phyloP scores from a whole-genome alignment of 768 basidiomycete species.

The Lepiota subincarnata region DNA sequence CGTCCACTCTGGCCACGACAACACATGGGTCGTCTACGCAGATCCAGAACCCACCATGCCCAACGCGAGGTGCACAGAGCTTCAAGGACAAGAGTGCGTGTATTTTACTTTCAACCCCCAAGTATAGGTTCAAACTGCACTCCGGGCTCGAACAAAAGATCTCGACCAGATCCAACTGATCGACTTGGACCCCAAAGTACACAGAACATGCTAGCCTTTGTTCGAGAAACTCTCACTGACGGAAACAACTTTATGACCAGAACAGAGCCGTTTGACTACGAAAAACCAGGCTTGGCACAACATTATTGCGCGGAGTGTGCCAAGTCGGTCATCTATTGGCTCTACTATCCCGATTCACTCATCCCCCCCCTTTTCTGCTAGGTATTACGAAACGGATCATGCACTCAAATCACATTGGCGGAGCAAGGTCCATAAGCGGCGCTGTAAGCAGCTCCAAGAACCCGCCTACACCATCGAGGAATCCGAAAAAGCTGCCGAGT shows the following conservation, averaged over 20 bases:
- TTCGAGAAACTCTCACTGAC: background rate
- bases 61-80: slow-evolving; percentile 86
- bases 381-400: slow-evolving; percentile 80
- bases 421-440: slow-evolving; percentile 88
- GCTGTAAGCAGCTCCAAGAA: slow-evolving; percentile 75
- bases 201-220: background rate
- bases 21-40: slow-evolving; percentile 74
- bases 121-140: background rate
- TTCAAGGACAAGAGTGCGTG: slow-evolving; percentile 70
- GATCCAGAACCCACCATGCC: slow-evolving; percentile 82
- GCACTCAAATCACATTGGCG: slow-evolving; percentile 83
- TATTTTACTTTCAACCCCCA: background rate
- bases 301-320: slow-evolving; percentile 98
- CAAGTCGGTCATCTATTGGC: slow-evolving; percentile 49
- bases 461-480: slow-evolving; percentile 94
- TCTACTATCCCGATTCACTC: background rate
- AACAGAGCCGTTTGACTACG: slow-evolving; percentile 79
- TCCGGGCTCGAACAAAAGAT: slow-evolving; percentile 72
- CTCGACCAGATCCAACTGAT: slow-evolving; percentile 91
- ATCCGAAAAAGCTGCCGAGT: slow-evolving; percentile 82
- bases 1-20: slow-evolving; percentile 48
- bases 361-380: slow-evolving; percentile 22
- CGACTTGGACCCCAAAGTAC: slow-evolving; percentile 83
- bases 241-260: slow-evolving; percentile 30
- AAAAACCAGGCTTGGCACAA: slow-evolving; percentile 87